Conservation (phyloP, 208 protist species). For the Leishmania lainsoni region DNA sequence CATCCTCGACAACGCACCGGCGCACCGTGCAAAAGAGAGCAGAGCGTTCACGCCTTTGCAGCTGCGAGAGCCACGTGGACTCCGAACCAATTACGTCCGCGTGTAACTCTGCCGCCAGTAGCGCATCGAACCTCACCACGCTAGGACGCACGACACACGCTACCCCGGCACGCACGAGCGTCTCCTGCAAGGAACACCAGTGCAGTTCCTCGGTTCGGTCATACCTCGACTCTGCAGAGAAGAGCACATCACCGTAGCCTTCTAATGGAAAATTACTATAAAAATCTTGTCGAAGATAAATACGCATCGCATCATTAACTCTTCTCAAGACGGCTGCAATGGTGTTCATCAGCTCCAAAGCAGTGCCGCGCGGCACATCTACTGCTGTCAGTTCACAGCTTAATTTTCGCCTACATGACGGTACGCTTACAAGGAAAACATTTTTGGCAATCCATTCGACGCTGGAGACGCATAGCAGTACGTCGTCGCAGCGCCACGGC, state of each 20-base stretch:
- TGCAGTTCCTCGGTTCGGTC: constrained; percentile 10
- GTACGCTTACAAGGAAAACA: constrained; percentile 45
- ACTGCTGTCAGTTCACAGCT: constrained; percentile 64
- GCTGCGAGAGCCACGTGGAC: constrained; percentile 28
- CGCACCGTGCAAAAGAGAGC: constrained; percentile 19
- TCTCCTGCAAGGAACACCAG: constrained; percentile 62
- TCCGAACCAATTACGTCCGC: background rate
- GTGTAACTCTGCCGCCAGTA: constrained; percentile 32
- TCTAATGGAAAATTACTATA: constrained; percentile 45
- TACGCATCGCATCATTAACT: constrained; percentile 33
- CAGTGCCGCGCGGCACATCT: constrained; percentile 45
- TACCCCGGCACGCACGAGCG: constrained; percentile 38
- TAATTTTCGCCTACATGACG: constrained; percentile 30
- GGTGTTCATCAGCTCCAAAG: constrained; percentile 1
- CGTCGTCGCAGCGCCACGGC: constrained; percentile 19
- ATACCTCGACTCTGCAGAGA: constrained; percentile 16
- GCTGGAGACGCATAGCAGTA: constrained; percentile 35
- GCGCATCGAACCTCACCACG: constrained; percentile 23
- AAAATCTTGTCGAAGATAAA: constrained; percentile 53
- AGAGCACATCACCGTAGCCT: constrained; percentile 61
- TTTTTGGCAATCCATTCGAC: constrained; percentile 62
- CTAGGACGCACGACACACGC: constrained; percentile 46
- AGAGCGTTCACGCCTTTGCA: constrained; percentile 21
- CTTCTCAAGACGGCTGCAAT: constrained; percentile 8
- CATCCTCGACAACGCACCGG: constrained; percentile 45